A percentile compares a stretch with the other conserved stretches of the same genome.
These are phyloP conservation scores for Raffaelea arxii DNA, from an alignment of 2,329 filamentous ascomycete genomes.

Conservation along the genomic window DNA sequence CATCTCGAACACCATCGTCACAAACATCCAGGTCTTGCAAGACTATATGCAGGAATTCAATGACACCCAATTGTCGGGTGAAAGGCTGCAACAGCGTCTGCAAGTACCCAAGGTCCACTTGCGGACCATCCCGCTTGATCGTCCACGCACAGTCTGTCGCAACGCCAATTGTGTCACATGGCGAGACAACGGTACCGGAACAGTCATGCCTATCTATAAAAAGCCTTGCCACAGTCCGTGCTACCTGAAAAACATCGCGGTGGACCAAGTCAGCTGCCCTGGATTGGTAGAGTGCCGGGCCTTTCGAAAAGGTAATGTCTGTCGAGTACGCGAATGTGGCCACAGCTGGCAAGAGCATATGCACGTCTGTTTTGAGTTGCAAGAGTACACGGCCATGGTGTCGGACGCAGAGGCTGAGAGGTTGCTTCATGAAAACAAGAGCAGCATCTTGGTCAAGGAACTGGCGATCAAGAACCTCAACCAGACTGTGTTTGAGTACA, in stretches of 20 bases:
- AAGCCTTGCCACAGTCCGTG: slow-evolving; percentile 22
- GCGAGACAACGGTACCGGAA: slow-evolving; percentile 16
- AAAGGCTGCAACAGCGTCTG: slow-evolving; percentile 18
- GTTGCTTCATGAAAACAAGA: slow-evolving; percentile 16
- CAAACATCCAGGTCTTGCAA: slow-evolving; percentile 21
- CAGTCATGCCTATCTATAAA: slow-evolving; percentile 18
- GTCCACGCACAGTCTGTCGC: slow-evolving; percentile 22
- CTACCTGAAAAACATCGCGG: slow-evolving; percentile 17
- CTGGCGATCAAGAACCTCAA: slow-evolving; percentile 16
- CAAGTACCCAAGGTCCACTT: slow-evolving; percentile 17
- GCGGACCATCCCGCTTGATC: slow-evolving; percentile 12
- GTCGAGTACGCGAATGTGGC: slow-evolving; percentile 7
- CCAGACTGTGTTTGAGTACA: slow-evolving; percentile 17
- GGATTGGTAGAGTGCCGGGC: slow-evolving; percentile 19
- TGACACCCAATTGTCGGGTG: slow-evolving; percentile 14
- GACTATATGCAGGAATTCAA: slow-evolving; percentile 19
- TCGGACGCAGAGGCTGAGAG: slow-evolving; percentile 17
- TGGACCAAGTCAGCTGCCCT: slow-evolving; percentile 16
- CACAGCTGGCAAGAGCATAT: slow-evolving; percentile 27
- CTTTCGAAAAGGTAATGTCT: slow-evolving; percentile 16
- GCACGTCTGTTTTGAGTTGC: slow-evolving; percentile 23
- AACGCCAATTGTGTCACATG: slow-evolving; percentile 18
- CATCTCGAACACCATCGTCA: slow-evolving; percentile 22
- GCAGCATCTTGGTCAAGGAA: slow-evolving; percentile 16
- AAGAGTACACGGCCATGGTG: slow-evolving; percentile 12